Base-by-base conservation (phyloP, 768 basidiomycete genomes). In the Lentinula guzmanii region DNA sequence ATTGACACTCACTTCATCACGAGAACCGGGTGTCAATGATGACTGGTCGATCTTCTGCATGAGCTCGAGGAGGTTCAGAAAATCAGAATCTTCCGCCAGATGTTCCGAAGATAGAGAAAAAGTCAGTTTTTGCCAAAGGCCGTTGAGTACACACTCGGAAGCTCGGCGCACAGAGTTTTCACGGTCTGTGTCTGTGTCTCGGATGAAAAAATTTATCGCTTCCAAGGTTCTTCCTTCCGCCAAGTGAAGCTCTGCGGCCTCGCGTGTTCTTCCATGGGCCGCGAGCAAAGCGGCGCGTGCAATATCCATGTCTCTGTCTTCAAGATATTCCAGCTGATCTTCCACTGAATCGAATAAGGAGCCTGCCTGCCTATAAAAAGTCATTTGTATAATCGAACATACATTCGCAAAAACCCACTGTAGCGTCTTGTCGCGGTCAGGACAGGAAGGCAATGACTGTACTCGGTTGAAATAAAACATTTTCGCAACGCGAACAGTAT, bases 291-390 rank as follows among this genome's bases (percentile, higher is more conserved):
- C 68, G 0, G 80, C 79, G 6, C 75, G 82, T 6, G 82, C 78
- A 9, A 75, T 62, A 64, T 84, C 81, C 5, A 89, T 70, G 39
- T 79, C 80, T 50, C 77, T 76, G 4, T 83, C 77, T 56, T 86
- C 80, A n/a, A 85, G 74, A 61, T 84, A 90, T 42, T 80, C 78
- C 21, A 86, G 63, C n/a, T 76, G 75, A 28, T 86, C 82, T 24
- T 88, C 81, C 0, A 76, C 70, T 0, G 77, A 72, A 0, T 72
- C 63, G 60, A 90, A 90, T 3, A 89, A 68, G 5, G 70, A 63
- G 59, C 72, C 58, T 28, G 78, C 78, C 68, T 80, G 72, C 24
- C 88, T 88, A 64, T 11, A 50, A 45, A 42, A 50, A 21, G 21
- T 61, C 9, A 50, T 4, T 16, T 37, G 54, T 48, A 59, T 52